These are phyloP conservation scores for Diplodia intermedia DNA, from an alignment of 2,329 filamentous ascomycete genomes.

Conservation along the genomic window DNA sequence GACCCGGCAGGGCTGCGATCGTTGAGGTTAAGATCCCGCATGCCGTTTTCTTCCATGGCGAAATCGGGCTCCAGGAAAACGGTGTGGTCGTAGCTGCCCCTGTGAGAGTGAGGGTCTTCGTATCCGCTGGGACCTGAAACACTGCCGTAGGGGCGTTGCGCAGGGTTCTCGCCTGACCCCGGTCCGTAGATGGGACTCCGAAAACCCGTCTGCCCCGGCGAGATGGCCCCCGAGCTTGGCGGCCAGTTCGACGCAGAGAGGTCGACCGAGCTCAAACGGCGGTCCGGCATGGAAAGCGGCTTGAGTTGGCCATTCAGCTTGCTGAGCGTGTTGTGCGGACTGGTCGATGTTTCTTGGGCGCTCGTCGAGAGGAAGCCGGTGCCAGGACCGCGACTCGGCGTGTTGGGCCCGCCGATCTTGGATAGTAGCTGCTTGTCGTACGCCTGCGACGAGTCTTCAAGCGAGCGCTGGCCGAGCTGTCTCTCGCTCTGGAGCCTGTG, in stretches of 20 bases:
- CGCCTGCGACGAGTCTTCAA: constrained; percentile 65
- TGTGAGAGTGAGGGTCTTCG: constrained; percentile 61
- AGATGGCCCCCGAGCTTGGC: constrained; percentile 52
- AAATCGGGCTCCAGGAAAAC: constrained; percentile 60
- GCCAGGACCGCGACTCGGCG: constrained; percentile 55
- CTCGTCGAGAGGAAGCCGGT: constrained; percentile 43
- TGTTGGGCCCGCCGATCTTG: constrained; percentile 67
- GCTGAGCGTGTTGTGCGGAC: constrained; percentile 48
- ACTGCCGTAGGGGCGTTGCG: constrained; percentile 55
- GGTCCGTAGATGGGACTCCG: constrained; percentile 52
- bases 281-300: constrained; percentile 55
- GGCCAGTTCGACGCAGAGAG: constrained; percentile 50
- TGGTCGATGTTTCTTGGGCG: constrained; percentile 45
- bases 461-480: constrained; percentile 63
- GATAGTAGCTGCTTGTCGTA: constrained; percentile 69
- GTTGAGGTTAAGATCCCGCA: constrained; percentile 61
- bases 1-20: constrained; percentile 57
- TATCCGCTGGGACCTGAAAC: constrained; percentile 54
- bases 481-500: constrained; percentile 65
- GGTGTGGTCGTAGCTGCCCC: constrained; percentile 68
- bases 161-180: constrained; percentile 37
- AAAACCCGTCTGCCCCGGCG: constrained; percentile 51
- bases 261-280: constrained; percentile 47
- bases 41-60: constrained; percentile 60
- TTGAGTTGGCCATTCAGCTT: constrained; percentile 53